phyloP scores from a whole-genome alignment of 2,329 filamentous ascomycete genomes.

The Colletotrichum sp. region DNA sequence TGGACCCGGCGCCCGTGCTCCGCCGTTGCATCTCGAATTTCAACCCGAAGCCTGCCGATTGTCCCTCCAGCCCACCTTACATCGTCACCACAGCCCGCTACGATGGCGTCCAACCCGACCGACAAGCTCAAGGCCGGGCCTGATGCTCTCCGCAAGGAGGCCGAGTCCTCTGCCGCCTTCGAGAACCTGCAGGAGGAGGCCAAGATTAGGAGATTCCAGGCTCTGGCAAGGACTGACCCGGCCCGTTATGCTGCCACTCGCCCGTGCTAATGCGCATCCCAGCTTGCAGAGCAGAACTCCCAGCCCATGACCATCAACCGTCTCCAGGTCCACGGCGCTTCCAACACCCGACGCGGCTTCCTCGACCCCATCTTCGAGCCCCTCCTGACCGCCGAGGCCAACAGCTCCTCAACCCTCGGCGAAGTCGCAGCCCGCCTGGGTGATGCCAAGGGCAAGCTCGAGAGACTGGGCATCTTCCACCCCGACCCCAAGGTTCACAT shows the following conservation, averaged over 20 bases:
- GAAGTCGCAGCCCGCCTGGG: slow-evolving; percentile 79
- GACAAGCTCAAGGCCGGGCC: slow-evolving; percentile 45
- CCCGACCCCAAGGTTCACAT: slow-evolving; percentile 83
- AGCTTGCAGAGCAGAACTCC: slow-evolving; percentile 22
- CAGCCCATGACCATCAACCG: slow-evolving; percentile 85
- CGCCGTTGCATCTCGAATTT: slow-evolving; percentile 14
- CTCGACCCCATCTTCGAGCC: slow-evolving; percentile 83
- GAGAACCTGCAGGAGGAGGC: slow-evolving; percentile 42
- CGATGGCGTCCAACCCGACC: slow-evolving; percentile 40
- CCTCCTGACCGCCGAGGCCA: slow-evolving; percentile 71
- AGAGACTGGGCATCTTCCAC: slow-evolving; percentile 87
- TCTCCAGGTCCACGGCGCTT: slow-evolving; percentile 81
- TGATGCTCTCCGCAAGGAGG: slow-evolving; percentile 41
- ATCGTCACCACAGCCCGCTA: slow-evolving; percentile 26
- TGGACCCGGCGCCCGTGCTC: background rate
- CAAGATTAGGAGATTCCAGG: slow-evolving; percentile 42
- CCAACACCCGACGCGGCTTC: slow-evolving; percentile 83
- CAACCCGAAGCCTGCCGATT: slow-evolving; percentile 14
- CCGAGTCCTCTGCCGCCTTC: slow-evolving; percentile 40
- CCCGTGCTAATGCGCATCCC: slow-evolving; percentile 4
- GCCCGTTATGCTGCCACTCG: background rate
- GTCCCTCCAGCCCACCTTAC: slow-evolving; percentile 23
- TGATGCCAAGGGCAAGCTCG: slow-evolving; percentile 74
- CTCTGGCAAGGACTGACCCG: slow-evolving; percentile 33
- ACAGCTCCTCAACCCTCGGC: slow-evolving; percentile 75